Evolutionary conservation across 208 protist genomes (phyloP).

Genomic region (Crithidia fasciculata): DNA sequence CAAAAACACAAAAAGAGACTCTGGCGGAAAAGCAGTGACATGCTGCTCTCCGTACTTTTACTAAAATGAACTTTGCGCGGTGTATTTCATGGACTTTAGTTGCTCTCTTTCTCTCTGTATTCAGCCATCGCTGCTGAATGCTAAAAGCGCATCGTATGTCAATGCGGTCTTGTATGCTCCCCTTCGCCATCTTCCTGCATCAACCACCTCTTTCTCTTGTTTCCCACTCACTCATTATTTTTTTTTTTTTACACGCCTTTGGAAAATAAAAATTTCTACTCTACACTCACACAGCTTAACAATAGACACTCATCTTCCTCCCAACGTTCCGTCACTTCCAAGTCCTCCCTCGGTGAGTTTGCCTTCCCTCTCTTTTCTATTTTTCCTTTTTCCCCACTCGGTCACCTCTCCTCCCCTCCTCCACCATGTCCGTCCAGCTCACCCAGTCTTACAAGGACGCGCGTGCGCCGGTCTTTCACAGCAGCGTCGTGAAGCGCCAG

Average conservation of each 20-base stretch:
- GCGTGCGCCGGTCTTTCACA: neutral
- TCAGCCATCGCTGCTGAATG: neutral
- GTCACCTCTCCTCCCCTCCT: neutral
- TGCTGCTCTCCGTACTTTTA: no score
- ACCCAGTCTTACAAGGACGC: neutral
- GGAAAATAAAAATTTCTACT: neutral
- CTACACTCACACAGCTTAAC: neutral
- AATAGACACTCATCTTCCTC: no score
- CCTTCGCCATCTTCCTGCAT: neutral
- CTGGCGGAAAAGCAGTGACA: no score
- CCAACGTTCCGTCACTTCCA: no score
- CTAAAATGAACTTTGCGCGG: no score
- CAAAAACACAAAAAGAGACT: no score
- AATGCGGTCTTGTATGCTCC: neutral
- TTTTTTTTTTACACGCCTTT: neutral
- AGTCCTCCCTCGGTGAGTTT: no score
- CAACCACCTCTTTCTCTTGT: neutral
- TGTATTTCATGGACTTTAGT: no score
- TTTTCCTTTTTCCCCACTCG: neutral
- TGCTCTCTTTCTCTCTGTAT: neutral
- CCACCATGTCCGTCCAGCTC: neutral
- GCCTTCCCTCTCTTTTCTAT: neutral
- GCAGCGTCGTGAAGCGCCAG: neutral
- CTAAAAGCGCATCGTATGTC: no score
- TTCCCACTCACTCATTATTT: neutral